Base-by-base conservation (phyloP, 106 monocot genomes). In the Phalaenopsis aphrodite region DNA sequence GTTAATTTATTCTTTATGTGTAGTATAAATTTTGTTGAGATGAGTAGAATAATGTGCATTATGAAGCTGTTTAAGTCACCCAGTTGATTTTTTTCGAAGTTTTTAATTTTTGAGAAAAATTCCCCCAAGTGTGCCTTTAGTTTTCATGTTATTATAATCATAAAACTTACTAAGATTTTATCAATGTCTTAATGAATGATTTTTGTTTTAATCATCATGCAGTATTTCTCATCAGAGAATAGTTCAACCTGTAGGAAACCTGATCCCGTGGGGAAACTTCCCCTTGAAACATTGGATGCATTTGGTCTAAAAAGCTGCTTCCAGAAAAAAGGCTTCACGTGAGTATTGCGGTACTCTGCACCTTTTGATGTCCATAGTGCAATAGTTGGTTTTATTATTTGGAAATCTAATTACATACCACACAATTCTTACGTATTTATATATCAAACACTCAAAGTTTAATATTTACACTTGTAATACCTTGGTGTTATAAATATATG, bases 231-330 rank as follows among this genome's bases (percentile, higher is more conserved):
- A 64, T 64, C 14, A 64, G 23, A 6, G 21, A 64, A 64, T 23
- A 64, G 64, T 64, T 64, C 23, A n/a, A 39, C 73, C 77, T 89
- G 75, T 83, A 97, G 96, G 43, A 65, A 57, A 10, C 85, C 93
- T 72, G 96, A 97, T 85, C 93, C 96, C 61, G 43, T 80, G 77
- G 96, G 90, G 48, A 97, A 79, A 69, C 94, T 97, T 90, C 96
- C 96, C 38, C 77, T 83, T 78, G 96, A 97, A 86, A 72, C 93
- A 56, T 76, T 92, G 73, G 89, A 90, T 89, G 94, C 94, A 55
- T 58, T 79, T 85, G 86, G 55, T 21, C 78, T 97, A 52, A 97
- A 97, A 83, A 87, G 69, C 75, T 89, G 88, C 66, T 97, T 97
- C 76, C 55, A 83, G 39, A 85, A 83, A 75, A 97, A 94, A 84